Percentiles rank a stretch among this genome's conserved stretches.
Conservation (phyloP, 257 asterid species). For the Solanum sejunctum region DNA sequence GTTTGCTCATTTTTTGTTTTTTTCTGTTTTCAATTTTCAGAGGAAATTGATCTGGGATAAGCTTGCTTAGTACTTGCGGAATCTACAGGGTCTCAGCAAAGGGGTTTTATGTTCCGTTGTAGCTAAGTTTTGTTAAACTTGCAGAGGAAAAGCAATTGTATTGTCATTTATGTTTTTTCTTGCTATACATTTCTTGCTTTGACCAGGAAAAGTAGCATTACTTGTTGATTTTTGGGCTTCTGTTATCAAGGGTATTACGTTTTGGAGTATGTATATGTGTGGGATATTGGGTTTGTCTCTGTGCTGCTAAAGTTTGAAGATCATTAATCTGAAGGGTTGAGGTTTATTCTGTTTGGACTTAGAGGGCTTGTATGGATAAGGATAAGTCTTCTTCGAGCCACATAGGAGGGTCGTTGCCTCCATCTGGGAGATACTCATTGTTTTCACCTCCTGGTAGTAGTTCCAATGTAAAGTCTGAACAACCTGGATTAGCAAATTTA, state of each 20-base stretch:
- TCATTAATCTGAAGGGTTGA: background rate
- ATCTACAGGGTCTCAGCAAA: background rate
- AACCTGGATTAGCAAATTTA: constrained; percentile 35
- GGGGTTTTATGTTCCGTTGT: background rate
- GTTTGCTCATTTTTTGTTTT: background rate
- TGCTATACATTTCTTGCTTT: background rate
- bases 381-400: constrained; percentile 39
- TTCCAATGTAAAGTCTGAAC: constrained; percentile 34
- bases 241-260: background rate
- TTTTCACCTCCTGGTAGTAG: constrained; percentile 49
- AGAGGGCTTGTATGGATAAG: constrained; percentile 48
- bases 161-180: background rate
- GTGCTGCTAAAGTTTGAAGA: background rate
- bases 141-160: background rate
- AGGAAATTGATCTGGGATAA: background rate
- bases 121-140: background rate
- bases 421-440: constrained; percentile 59
- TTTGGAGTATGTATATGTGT: background rate
- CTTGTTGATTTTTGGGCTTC: background rate
- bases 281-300: background rate
- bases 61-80: background rate
- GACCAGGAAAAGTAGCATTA: background rate
- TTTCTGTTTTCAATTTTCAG: background rate
- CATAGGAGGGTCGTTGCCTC: constrained; percentile 49
- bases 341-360: background rate